Evolutionary conservation across 2,329 filamentous ascomycete genomes (phyloP), one percentile per base, ranked within the genome.

Genomic region (Fusarium armeniacum): DNA sequence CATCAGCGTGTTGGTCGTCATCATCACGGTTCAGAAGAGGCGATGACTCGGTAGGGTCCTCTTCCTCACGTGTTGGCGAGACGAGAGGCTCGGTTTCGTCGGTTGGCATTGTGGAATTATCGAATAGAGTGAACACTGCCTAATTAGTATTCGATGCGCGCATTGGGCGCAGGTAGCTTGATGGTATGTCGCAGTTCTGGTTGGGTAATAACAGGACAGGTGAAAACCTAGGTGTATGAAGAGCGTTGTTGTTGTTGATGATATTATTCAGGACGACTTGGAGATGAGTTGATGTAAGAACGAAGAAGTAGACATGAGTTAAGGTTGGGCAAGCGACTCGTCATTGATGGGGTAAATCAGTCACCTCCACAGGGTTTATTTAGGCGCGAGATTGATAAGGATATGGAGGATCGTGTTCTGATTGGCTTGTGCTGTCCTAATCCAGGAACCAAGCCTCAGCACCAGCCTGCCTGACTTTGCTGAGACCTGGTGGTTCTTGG

Each of bases 81-180:
- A 85, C 78, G 62, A 87, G 77, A 38, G 83, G 83, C 24, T 83
- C 80, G 64, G 77, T 78, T 74, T 86, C 84, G 56, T 81, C 75
- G 55, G 81, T 78, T 28, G 84, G 74, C 84, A 86, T 86, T 62
- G 50, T 75, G 58, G 43, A 51, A 33, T 53, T 56, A 45, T 63
- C 35, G 60, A 69, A 33, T 58, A 82, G 41, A 54, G 52, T 78
- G 78, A 51, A 78, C 77, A 16, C 65, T 45, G 62, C 56, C 55
- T 73, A 66, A 38, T 47, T 18, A 18, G 40, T 20, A 40, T 51
- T 30, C 44, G 28, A 26, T 30, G 46, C 50, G 66, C 66, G 61
- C 70, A 65, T 65, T 13, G 35, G 41, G 67, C 59, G 68, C 58
- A 49, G 41, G 51, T 52, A 41, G 22, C 33, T 35, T 20, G 13